Percentiles rank a stretch among this genome's conserved stretches.
Evolutionary conservation across 352 stramenopile species (phyloP).

Genomic region (Phytophthora nicotianae): DNA sequence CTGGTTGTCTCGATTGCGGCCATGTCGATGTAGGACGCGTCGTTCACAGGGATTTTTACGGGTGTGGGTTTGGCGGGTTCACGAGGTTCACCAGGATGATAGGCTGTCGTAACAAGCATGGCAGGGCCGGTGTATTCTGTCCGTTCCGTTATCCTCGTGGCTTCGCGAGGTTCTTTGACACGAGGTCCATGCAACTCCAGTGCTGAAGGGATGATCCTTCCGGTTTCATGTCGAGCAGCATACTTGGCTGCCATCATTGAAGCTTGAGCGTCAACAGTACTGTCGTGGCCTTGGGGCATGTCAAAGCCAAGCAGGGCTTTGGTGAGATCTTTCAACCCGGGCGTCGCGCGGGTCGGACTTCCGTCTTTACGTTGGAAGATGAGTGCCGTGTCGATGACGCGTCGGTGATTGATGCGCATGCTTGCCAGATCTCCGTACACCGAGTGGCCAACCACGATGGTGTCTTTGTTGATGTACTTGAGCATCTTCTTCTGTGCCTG

Average conservation of each 20-base stretch:
- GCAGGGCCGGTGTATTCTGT: constrained; percentile 40
- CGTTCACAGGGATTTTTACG: constrained; percentile 30
- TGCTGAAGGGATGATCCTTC: constrained; percentile 69
- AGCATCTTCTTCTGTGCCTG: constrained; percentile 86
- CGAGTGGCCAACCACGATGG: constrained; percentile 85
- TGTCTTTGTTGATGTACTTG: constrained; percentile 84
- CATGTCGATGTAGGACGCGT: constrained; percentile 41
- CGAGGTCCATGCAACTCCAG: constrained; percentile 67
- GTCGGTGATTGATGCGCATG: constrained; percentile 75
- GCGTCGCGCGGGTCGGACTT: constrained; percentile 43
- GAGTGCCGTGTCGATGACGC: constrained; percentile 85
- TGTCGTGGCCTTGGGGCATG: constrained; percentile 87
- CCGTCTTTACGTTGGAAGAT: constrained; percentile 72
- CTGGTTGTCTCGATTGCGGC: constrained; percentile 17
- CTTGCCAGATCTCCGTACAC: constrained; percentile 77
- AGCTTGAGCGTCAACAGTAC: constrained; percentile 84
- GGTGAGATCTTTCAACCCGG: constrained; percentile 76
- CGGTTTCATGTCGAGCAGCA: constrained; percentile 54
- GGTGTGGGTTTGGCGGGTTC: constrained; percentile 4
- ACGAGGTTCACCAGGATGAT: constrained; percentile 29
- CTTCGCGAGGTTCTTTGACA: constrained; percentile 10
- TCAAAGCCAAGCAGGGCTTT: constrained; percentile 84
- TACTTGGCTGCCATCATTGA: constrained; percentile 89
- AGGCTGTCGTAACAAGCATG: constrained; percentile 51
- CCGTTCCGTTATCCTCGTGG: neutral